A percentile compares a stretch with the other conserved stretches of the same genome.
Evolutionary conservation across 345 rosid genomes (phyloP).

Genomic region (Murraya paniculata): DNA sequence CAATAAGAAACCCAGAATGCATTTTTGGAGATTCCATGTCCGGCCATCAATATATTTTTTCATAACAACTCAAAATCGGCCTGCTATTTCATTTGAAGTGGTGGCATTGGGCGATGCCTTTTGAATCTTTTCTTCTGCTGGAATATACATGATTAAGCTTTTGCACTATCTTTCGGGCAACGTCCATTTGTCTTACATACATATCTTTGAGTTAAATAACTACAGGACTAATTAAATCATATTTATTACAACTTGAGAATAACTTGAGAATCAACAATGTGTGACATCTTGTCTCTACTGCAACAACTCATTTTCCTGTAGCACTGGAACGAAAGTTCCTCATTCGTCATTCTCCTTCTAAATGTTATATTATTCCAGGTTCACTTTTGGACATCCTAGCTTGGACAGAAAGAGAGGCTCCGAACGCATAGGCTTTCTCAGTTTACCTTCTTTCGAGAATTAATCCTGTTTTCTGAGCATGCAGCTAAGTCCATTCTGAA

Average conservation of each 20-base stretch:
- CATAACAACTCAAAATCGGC: background rate
- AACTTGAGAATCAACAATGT: background rate
- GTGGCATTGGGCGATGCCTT: background rate
- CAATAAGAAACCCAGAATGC: too few species aligned
- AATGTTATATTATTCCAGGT: background rate
- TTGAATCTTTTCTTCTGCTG: background rate
- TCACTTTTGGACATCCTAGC: background rate
- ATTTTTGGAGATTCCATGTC: background rate
- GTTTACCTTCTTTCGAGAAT: background rate
- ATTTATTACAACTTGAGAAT: conserved; percentile 2
- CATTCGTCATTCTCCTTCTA: background rate
- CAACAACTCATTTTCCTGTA: background rate
- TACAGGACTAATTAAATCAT: background rate
- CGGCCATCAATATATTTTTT: conserved; percentile 19
- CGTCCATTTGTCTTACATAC: conserved; percentile 26
- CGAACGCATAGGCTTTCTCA: background rate
- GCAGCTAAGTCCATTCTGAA: background rate
- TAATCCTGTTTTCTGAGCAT: too few species aligned
- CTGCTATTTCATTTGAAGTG: background rate
- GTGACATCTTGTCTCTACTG: background rate
- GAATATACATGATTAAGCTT: background rate
- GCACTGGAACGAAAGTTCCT: background rate
- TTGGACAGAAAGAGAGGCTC: background rate
- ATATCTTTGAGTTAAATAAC: conserved; percentile 2
- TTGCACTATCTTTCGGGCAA: conserved; percentile 2